A percentile compares a stretch with the other conserved stretches of the same genome.
Evolutionary conservation across 225 moss, liverwort and hornwort species (phyloP).

Genomic region (Marchantia paleacea): DNA sequence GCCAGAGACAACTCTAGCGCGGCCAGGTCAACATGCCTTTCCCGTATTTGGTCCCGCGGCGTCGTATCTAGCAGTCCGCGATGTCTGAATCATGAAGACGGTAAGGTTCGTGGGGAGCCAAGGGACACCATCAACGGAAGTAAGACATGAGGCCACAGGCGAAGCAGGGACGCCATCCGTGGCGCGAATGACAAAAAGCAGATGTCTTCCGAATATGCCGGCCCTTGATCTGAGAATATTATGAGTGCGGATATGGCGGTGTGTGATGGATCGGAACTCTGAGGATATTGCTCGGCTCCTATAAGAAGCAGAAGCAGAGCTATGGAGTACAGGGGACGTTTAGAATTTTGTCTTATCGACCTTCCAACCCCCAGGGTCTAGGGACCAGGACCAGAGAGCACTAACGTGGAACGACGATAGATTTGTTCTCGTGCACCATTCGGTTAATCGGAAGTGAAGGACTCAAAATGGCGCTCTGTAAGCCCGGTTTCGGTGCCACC

Average conservation of each 20-base stretch:
- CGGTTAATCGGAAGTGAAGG: background rate
- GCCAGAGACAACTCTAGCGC: background rate
- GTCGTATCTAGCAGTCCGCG: background rate
- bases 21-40: background rate
- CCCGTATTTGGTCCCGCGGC: background rate
- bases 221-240: conserved; percentile 13
- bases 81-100: background rate
- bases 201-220: conserved; percentile 4
- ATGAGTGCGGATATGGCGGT: background rate
- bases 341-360: background rate
- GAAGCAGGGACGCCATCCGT: background rate
- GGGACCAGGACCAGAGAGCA: background rate
- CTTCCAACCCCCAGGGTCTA: background rate
- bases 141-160: background rate
- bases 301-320: background rate
- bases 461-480: conserved; percentile 19
- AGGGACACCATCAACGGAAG: background rate
- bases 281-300: background rate
- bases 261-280: background rate
- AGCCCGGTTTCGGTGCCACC: background rate
- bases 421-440: background rate
- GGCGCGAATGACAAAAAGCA: conserved; percentile 7
- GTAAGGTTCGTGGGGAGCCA: background rate
- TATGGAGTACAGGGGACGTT: background rate
- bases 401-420: background rate